A percentile compares a stretch with the other conserved stretches of the same genome.
Conservation (phyloP, 495 filamentous ascomycete species). For the Peziza echinospora region DNA sequence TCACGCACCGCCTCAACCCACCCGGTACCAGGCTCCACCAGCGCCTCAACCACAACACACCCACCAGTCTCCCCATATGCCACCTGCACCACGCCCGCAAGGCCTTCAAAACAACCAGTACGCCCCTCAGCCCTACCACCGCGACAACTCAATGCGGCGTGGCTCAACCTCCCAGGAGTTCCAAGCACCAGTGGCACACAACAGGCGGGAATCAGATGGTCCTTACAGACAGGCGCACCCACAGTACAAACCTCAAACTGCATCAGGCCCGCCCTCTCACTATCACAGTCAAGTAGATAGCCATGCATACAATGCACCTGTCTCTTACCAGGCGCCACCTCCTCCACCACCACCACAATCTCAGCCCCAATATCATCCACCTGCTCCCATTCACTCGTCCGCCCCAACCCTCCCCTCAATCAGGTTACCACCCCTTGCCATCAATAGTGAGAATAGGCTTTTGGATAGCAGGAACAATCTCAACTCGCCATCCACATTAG, state of each 20-base stretch:
- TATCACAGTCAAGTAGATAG: too few species aligned
- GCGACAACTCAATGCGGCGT: not conserved
- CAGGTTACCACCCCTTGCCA: not conserved
- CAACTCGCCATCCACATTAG: not conserved
- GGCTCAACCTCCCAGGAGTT: not conserved
- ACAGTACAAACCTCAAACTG: constrained; percentile 6
- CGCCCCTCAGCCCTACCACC: constrained; percentile 8
- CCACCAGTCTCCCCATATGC: constrained; percentile 13
- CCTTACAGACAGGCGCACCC: constrained; percentile 12
- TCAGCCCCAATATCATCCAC: constrained; percentile 1
- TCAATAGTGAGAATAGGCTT: not conserved
- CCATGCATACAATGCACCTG: not conserved
- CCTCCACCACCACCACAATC: not conserved
- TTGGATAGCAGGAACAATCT: not conserved
- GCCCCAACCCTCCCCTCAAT: not conserved
- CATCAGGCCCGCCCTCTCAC: constrained; percentile 10
- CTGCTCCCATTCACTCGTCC: not conserved
- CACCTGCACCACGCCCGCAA: constrained; percentile 11
- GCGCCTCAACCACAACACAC: constrained; percentile 8
- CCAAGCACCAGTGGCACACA: constrained; percentile 1
- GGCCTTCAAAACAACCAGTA: constrained; percentile 8
- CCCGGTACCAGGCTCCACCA: constrained; percentile 10
- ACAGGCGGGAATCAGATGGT: constrained; percentile 13
- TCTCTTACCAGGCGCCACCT: not conserved
- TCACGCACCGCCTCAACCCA: constrained; percentile 8